A percentile compares a stretch with the other conserved stretches of the same genome.
phyloP scores from a whole-genome alignment of 805 yeast genomes.

The Yarrowia phangngaensis region DNA sequence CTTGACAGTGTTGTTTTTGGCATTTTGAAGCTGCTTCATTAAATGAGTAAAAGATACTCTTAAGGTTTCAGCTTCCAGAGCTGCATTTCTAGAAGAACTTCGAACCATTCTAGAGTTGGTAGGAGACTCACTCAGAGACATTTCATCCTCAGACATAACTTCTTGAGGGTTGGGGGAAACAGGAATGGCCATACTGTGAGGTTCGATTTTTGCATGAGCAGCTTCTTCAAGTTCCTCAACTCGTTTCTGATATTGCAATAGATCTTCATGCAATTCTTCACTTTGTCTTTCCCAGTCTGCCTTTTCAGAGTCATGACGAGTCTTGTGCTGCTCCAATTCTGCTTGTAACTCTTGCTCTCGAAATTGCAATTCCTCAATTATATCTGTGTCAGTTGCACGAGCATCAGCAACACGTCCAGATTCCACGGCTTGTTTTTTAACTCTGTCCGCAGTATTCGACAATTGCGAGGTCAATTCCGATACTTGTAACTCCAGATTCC shows the following conservation, averaged over 20 bases:
- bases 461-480: conserved; percentile 35
- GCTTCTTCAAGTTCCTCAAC: conserved; percentile 28
- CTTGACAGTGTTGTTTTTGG: conserved; percentile 51
- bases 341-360: conserved; percentile 35
- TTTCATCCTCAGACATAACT: too few relatives aligned
- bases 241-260: conserved; percentile 31
- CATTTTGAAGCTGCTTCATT: conserved; percentile 56
- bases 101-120: background rate
- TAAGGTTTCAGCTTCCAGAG: conserved; percentile 63
- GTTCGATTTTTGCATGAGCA: background rate
- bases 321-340: conserved; percentile 32
- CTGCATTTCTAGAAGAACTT: conserved; percentile 29
- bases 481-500: conserved; percentile 40
- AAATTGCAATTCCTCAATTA: conserved; percentile 35
- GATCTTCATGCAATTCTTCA: conserved; percentile 34
- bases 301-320: conserved; percentile 34
- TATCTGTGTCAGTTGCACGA: conserved; percentile 33
- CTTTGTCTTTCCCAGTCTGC: conserved; percentile 30
- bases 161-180: background rate
- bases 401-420: conserved; percentile 31
- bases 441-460: conserved; percentile 32
- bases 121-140: too few relatives aligned
- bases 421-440: conserved; percentile 33
- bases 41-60: conserved; percentile 62
- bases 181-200: background rate